Evolutionary conservation across 805 yeast species (phyloP).

Genomic region (Metschnikowia peoriensis): DNA sequence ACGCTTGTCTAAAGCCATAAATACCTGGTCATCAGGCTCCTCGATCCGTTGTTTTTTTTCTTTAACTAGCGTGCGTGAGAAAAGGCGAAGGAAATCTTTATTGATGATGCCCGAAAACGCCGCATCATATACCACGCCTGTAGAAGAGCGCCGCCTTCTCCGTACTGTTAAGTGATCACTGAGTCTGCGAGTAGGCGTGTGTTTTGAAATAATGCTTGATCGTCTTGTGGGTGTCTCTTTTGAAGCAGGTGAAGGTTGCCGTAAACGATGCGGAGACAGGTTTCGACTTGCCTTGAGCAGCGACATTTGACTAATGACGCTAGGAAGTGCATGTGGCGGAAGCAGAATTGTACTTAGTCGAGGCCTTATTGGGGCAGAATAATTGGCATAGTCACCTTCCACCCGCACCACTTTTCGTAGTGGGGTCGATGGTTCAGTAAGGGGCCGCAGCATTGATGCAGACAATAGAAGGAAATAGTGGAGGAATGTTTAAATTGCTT

Average conservation of each 20-base stretch:
- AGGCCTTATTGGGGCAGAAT: conserved; percentile 12
- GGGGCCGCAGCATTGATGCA: conserved; percentile 13
- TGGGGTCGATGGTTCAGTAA: conserved; percentile 23
- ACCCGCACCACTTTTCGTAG: conserved; percentile 8
- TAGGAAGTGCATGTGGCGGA: conserved; percentile 24
- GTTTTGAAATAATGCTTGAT: conserved; percentile 6
- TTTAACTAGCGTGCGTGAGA: conserved; percentile 30
- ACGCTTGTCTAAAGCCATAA: conserved; percentile 13
- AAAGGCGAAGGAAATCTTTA: conserved; percentile 34
- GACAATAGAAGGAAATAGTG: background rate
- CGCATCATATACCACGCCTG: conserved; percentile 25
- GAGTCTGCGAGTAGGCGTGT: conserved; percentile 15
- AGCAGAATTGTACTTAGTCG: conserved; percentile 17
- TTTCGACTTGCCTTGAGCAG: conserved; percentile 9
- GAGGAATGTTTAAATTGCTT: background rate
- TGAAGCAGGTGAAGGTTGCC: background rate
- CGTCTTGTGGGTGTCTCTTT: conserved; percentile 1
- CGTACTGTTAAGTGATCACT: conserved; percentile 16
- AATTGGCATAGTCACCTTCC: conserved; percentile 8
- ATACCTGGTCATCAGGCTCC: conserved; percentile 12
- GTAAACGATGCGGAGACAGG: background rate
- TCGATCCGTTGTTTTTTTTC: conserved; percentile 16
- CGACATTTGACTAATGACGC: conserved; percentile 13
- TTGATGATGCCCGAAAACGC: conserved; percentile 38
- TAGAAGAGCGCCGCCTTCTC: conserved; percentile 18